Evolutionary conservation across 345 rosid genomes (phyloP).

Genomic region (Anastatica hierochuntica): DNA sequence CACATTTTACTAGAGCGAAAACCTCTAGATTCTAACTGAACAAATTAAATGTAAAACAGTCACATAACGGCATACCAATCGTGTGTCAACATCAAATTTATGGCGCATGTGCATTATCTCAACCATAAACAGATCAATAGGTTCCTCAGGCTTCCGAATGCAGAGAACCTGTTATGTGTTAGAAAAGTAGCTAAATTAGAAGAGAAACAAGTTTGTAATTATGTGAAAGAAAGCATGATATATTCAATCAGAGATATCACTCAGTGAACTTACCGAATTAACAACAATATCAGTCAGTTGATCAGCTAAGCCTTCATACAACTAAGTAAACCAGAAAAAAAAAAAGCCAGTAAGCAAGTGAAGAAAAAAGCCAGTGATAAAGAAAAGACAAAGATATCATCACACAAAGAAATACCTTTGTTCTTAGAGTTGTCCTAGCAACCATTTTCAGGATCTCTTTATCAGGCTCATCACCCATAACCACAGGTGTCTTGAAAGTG

Average conservation of each 20-base stretch:
- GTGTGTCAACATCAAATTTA: slow-evolving; percentile 91
- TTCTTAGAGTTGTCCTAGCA: slow-evolving; percentile 88
- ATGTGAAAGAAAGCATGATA: too few species aligned
- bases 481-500: slow-evolving; percentile 91
- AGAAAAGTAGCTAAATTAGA: slow-evolving; percentile 1
- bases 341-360: not conserved
- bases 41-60: too few species aligned
- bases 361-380: not conserved
- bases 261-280: slow-evolving; percentile 55
- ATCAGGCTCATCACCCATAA: slow-evolving; percentile 89
- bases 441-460: slow-evolving; percentile 95
- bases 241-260: not conserved
- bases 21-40: too few species aligned
- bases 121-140: slow-evolving; percentile 95
- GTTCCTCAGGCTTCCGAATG: slow-evolving; percentile 79
- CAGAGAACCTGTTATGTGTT: slow-evolving; percentile 68
- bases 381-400: not conserved
- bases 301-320: slow-evolving; percentile 92
- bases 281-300: slow-evolving; percentile 88
- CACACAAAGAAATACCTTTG: slow-evolving; percentile 48
- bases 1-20: too few species aligned
- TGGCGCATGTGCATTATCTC: slow-evolving; percentile 99
- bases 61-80: slow-evolving; percentile 45
- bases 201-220: not conserved
- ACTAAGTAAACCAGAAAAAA: slow-evolving; percentile 32